Conservation (phyloP, 345 rosid species). For the Bruguiera sexangula region DNA sequence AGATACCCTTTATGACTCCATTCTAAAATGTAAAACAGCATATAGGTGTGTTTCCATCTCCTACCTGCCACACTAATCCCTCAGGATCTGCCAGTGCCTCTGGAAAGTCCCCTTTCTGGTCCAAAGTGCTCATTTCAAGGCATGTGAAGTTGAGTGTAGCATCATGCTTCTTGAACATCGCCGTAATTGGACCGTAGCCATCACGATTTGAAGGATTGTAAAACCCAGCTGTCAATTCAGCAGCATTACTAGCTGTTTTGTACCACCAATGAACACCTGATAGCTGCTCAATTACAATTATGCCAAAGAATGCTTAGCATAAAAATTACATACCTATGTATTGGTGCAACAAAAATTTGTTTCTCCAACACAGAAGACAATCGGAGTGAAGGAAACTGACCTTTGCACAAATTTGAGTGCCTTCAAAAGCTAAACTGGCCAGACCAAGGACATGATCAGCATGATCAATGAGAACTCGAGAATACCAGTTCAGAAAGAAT, state of each 20-base stretch:
- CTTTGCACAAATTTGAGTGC: constrained; percentile 69
- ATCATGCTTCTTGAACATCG: constrained; percentile 70
- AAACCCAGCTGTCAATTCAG: constrained; percentile 89
- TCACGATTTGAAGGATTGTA: constrained; percentile 85
- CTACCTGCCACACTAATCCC: constrained; percentile 88
- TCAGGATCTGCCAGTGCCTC: constrained; percentile 73
- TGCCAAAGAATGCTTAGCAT: constrained; percentile 2
- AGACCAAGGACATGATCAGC: constrained; percentile 71
- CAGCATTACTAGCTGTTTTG: constrained; percentile 91
- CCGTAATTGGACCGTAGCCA: constrained; percentile 73
- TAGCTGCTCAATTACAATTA: constrained; percentile 55
- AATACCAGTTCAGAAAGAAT: constrained; percentile 94
- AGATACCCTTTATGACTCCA: background rate
- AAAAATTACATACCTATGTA: background rate
- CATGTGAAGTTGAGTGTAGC: constrained; percentile 65
- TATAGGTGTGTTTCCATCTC: background rate
- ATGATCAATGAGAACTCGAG: constrained; percentile 70
- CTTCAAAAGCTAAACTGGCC: constrained; percentile 81
- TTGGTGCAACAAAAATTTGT: background rate
- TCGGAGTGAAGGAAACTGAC: constrained; percentile 33
- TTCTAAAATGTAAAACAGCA: background rate
- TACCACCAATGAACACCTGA: constrained; percentile 97
- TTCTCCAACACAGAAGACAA: background rate
- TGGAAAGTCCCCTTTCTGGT: constrained; percentile 52
- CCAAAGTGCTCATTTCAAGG: constrained; percentile 48